Evolutionary conservation across 2,329 filamentous ascomycete genomes (phyloP).

Genomic region (Colletotrichum echinochloae): DNA sequence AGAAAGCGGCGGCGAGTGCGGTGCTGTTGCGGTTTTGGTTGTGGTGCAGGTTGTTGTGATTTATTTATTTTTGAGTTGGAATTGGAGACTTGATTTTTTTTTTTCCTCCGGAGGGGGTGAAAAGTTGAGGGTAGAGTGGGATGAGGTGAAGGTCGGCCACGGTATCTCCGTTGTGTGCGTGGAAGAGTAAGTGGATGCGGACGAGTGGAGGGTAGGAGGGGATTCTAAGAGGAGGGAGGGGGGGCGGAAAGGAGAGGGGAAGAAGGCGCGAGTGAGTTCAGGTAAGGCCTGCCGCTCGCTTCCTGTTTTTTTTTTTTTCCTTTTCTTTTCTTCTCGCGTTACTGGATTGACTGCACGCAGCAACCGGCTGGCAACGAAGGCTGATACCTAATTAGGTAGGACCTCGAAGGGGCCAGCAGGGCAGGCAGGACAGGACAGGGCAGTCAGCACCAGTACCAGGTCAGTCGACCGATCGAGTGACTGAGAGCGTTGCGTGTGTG

Average conservation of each 20-base stretch:
- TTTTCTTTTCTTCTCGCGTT: conserved; percentile 10
- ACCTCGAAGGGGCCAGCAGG: not conserved
- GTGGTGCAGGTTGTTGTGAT: conserved; percentile 24
- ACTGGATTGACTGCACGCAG: conserved; percentile 7
- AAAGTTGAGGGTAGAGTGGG: conserved; percentile 35
- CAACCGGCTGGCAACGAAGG: not conserved
- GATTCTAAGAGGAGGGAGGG: conserved; percentile 7
- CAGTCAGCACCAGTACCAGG: not conserved
- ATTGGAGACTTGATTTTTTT: conserved; percentile 40
- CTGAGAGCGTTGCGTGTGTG: not conserved
- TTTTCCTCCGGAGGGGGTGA: conserved; percentile 22
- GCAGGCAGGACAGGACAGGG: conserved; percentile 7
- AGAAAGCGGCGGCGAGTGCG: conserved; percentile 24
- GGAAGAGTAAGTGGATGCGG: conserved; percentile 28
- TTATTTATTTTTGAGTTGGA: conserved; percentile 38
- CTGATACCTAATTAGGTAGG: too few species aligned
- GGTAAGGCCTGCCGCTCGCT: conserved; percentile 31
- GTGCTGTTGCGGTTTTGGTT: conserved; percentile 29
- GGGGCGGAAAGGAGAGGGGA: conserved; percentile 32
- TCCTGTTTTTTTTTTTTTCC: not conserved
- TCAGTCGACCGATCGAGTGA: not conserved
- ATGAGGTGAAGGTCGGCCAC: conserved; percentile 29
- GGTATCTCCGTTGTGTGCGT: conserved; percentile 17
- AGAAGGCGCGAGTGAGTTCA: conserved; percentile 36
- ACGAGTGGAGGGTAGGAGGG: conserved; percentile 21